Evolutionary conservation across 306 rosid genomes (phyloP), one percentile per base, ranked within the genome.

Genomic region (Quercus engelmannii): DNA sequence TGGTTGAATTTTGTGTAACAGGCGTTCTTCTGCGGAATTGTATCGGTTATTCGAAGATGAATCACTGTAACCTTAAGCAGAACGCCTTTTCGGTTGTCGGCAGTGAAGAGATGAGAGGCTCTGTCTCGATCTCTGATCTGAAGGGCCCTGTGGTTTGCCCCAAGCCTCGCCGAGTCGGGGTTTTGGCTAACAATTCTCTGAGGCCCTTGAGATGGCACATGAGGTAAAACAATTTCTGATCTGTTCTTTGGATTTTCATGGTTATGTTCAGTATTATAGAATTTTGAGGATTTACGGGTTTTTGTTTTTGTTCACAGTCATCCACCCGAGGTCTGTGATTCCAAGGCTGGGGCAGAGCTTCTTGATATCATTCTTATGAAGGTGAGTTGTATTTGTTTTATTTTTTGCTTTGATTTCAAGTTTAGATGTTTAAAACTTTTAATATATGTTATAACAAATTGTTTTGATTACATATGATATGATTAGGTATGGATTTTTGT

Each of bases 311-410:
- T 58, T 35, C 63, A 26, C 68, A 87, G 93, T 54, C 91, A 85
- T 79, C 85, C 76, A 65, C 62, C 65, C 19, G 93, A 85, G 69
- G 71, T 87, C n/a, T 75, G 87, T 76, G 94, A 92, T 57, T 91
- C 97, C 1, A 93, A 88, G 76, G 97, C 92, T 76, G 97, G 88
- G 88, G 92, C 93, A 69, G 97, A 91, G 83, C 91, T 93, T 17
- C 87, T 93, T 0, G 97, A 93, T 67, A 78, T 90, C 71, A 89
- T 91, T 71, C 91, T 93, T 57, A 89, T 80, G 89, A 90, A 88
- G 93, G 98, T 88, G 59, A 69, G 0, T 69, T 9, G 63, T 28
- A 21, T 21, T 49, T 63, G 23, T 19, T 33, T 28, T 46, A 41
- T 26, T 5, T n/a, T 56, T 10, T 23, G 41, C 6, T 57, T 61